Base-by-base conservation (phyloP, 176 grass and related monocot species). In the Aegilops speltoides region DNA sequence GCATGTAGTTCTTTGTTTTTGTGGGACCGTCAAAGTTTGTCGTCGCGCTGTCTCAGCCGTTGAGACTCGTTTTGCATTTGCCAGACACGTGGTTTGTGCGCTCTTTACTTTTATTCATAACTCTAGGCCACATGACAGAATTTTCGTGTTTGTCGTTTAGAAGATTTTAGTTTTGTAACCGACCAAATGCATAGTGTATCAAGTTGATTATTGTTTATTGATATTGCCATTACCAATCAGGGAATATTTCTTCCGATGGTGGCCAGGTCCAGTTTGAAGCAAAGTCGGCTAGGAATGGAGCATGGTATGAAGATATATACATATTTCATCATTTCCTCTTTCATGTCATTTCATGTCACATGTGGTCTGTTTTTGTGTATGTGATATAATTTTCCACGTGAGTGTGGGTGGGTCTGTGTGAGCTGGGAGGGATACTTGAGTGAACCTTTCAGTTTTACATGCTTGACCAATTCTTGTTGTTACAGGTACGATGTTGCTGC, bases 401-500 rank as follows among this genome's bases (percentile, higher is more conserved):
- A 16, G 31, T 33, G 16, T 8, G 31, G 41, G 41, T 56, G 46
- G 46, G 12, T 17, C 11, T 52, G 48, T 52, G 1, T 52, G 29
- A 7, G 16, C 32, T 64, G 24, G 62, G 10, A 19, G 68, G 3
- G 36, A 17, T 17, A 19, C 15, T 54, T 54, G 50, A 5, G 5
- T 48, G 31, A 63, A 8, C 4, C 46, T 56, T 74, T 12, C 57
- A 76, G 36, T 77, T 81, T 78, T 86, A 13, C 28, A 6, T 83
- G 52, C 26, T 5, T 90, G 19, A 40, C 37, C 36, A 40, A 56
- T 10, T 28, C 77, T 81, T 77, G 68, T 29, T 85, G 8, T 72
- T 95, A 37, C 68, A 95, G 94, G 94, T 95, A 95, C 76, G 94
- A 95, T 89, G 94, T 95, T 85, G 89, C 91, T 80, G 89, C 68